Base-by-base conservation (phyloP, 2,329 filamentous ascomycete species). In the Mycosphaerella arachidis region DNA sequence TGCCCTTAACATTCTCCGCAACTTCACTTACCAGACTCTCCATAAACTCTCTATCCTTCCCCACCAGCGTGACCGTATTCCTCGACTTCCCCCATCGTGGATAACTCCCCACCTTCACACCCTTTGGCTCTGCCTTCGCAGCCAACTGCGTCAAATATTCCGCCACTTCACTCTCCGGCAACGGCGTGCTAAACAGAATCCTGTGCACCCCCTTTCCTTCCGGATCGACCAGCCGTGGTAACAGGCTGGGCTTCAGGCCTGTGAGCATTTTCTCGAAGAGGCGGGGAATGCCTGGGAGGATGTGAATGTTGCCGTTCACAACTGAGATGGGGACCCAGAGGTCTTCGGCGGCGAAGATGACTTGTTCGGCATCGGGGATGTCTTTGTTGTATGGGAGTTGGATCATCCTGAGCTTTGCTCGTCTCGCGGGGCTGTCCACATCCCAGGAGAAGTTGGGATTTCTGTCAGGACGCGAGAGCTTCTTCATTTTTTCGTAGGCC, bases 41-140 rank as follows among this genome's bases (percentile, higher is more conserved):
- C 72, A 97, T 83, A 67, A 85, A 93, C 27, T 84, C 86, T 66
- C 83, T 80, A 71, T 97, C 89, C 66, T 85, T 86, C 16, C 81
- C 86, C 16, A 97, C 92, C 56, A 99, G 79, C 10, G 93, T 97
- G 52, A 97, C 91, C 0, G 92, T 94, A 75, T 97, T 97, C 64
- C 82, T 82, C 70, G 86, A 85, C 81, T 91, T 93, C 5, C 89
- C 91, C 92, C 92, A 97, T 57, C 91, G 82, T 37, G 94, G 94
- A 76, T 99, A 97, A 75, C 91, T 96, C 51, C 94, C 94, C 16
- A 97, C 91, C 78, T 97, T 97, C 70, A 97, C 83, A 3, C 91
- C 92, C 70, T 84, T 86, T 0, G 85, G 78, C 72, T 86, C 88
- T 24, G 92, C 89, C 73, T 85, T 85, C 30, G 79, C 82, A 4